Evolutionary conservation across 2,329 filamentous ascomycete genomes (phyloP).

Genomic region (Fusarium chuoi): DNA sequence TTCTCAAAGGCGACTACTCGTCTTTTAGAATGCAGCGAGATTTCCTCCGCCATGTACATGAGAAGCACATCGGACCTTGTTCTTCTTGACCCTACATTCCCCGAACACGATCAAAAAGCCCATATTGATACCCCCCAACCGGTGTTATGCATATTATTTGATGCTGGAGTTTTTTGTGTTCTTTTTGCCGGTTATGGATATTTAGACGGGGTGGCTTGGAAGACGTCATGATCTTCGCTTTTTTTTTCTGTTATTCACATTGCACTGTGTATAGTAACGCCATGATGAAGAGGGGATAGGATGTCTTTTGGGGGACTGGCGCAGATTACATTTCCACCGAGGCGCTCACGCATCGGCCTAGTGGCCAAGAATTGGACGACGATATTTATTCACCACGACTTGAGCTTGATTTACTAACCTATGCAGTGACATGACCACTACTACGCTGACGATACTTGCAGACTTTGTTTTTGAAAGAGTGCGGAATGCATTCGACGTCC

Average conservation of each 20-base stretch:
- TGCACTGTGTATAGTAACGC: slow-evolving; percentile 41
- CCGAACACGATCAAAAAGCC: background rate
- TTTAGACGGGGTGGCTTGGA: slow-evolving; percentile 22
- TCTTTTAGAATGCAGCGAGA: slow-evolving; percentile 76
- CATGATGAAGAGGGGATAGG: slow-evolving; percentile 28
- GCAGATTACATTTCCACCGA: background rate
- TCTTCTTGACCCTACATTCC: slow-evolving; percentile 34
- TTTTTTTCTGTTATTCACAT: slow-evolving; percentile 4
- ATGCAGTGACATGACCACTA: slow-evolving; percentile 43
- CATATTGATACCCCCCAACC: slow-evolving; percentile 16
- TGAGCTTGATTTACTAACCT: slow-evolving; percentile 42
- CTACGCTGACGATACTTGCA: slow-evolving; percentile 5
- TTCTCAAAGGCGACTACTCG: slow-evolving; percentile 83
- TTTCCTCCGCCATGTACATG: slow-evolving; percentile 66
- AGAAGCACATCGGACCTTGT: slow-evolving; percentile 51
- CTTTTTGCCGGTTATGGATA: slow-evolving; percentile 10
- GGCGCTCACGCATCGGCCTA: slow-evolving; percentile 30
- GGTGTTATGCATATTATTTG: slow-evolving; percentile 13
- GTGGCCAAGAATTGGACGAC: slow-evolving; percentile 43
- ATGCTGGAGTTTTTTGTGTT: slow-evolving; percentile 25
- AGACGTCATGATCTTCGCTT: slow-evolving; percentile 6
- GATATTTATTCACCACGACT: slow-evolving; percentile 20
- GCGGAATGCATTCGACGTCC: slow-evolving; percentile 3
- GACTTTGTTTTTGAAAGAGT: background rate
- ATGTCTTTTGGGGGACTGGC: slow-evolving; percentile 17